Evolutionary conservation across 495 filamentous ascomycete species (phyloP), one percentile per base, ranked within the genome.

Genomic region (Penicillium canescens): DNA sequence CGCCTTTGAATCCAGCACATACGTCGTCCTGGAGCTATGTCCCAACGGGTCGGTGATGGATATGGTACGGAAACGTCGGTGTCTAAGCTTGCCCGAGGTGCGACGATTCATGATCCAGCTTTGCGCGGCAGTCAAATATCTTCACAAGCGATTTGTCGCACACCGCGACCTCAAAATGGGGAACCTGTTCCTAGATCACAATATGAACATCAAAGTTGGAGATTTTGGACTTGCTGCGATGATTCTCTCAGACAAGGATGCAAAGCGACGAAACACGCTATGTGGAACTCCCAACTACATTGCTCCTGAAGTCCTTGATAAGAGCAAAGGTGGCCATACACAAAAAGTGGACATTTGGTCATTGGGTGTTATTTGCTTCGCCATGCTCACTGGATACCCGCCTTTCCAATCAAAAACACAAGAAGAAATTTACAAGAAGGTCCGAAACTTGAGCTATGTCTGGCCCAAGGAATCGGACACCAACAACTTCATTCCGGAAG

Each of bases 251-350:
- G 87, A 90, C 50, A 90, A 85, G 64, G 92, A 96, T 55, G 88
- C 89, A 71, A 84, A 86, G 59, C 80, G 87, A 61, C 84, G 96
- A 61, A 95, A 86, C 35, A 99, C 95, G 0, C 78, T 99, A 42
- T 99, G 95, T 58, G 95, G 95, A 28, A 98, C 95, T 11, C 95
- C 95, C 2, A 98, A 98, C 68, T 99, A 99, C 70, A 96, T 99
- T 68, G 95, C 95, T 0, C 94, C 94, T 2, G 94, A 99, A 67
- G 92, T 99, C 53, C 80, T 97, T 46, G 86, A 87, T 45, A 66
- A 68, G 58, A 78, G 71, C 49, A 92, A 89, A 64, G 88, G 88
- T 24, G 92, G 92, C 3, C 92, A 97, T 68, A 91, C 90, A 42
- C 89, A 94, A 52, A 88, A 89, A 64, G 94, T 99, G 7, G 94